Evolutionary conservation across 2,329 filamentous ascomycete species (phyloP), one percentile per base, ranked within the genome.

Genomic region (Colletotrichum tamarilloi): DNA sequence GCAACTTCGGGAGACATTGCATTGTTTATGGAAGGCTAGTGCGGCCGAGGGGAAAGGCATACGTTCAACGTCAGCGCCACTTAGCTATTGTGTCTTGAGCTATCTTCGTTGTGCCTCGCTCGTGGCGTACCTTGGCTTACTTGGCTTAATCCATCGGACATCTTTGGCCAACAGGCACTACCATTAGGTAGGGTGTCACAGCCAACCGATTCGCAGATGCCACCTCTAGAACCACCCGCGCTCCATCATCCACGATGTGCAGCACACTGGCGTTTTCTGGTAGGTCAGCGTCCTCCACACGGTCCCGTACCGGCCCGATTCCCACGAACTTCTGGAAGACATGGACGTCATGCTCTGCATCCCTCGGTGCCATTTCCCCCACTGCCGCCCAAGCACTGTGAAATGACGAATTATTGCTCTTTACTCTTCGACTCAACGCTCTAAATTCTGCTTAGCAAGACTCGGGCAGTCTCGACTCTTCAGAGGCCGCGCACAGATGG

Each of bases 281-380:
- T 72, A 72, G 72, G 57, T 46, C 49, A 62, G 58, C 62, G 42
- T n/a, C 66, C 68, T 72, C 62, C 62, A 67, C 62, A 32, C 67
- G 62, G 59, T 72, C 57, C 57, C 57, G 72, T 68, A 30, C 68
- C 72, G 72, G 72, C 57, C 72, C 72, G 68, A 74, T 64, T 74
- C 62, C 62, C 35, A 63, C 57, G 62, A 74, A 68, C 63, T 72
- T 74, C 72, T 72, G 72, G 68, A 67, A 72, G 49, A 68, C 58
- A 63, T 32, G 35, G 53, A 72, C 68, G 68, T 72, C 72, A 72
- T 74, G 57, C 52, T 42, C 68, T 72, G 68, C 62, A 68, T 53
- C 49, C 42, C 35, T 73, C 62, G 60, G 67, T 62, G 60, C 56
- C 56, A 28, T 38, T 38, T 58, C 63, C 56, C 42, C 68, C 68